Conservation (phyloP, 2,329 filamentous ascomycete species). For the Fusarium drepaniforme region DNA sequence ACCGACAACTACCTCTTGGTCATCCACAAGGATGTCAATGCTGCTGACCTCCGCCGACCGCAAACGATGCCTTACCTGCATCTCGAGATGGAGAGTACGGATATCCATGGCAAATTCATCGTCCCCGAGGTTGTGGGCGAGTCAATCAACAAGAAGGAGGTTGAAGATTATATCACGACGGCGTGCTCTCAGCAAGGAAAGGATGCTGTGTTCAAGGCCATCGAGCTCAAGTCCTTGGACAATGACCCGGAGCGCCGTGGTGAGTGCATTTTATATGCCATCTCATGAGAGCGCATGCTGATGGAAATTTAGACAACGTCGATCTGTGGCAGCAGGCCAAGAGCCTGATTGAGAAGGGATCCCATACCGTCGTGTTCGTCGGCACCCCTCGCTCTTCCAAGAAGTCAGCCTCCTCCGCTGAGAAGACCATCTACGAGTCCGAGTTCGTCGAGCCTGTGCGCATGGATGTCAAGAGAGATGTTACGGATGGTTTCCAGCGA, state of each 20-base stretch:
- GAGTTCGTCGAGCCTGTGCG: slow-evolving; percentile 73
- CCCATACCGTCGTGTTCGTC: slow-evolving; percentile 82
- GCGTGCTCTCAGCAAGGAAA: slow-evolving; percentile 58
- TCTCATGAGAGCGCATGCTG: neutral
- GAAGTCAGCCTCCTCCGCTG: slow-evolving; percentile 19
- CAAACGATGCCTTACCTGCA: slow-evolving; percentile 66
- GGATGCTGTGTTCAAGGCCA: slow-evolving; percentile 55
- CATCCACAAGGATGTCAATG: slow-evolving; percentile 79
- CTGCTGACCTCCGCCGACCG: slow-evolving; percentile 72
- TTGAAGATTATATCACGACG: slow-evolving; percentile 59
- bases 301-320: slow-evolving; percentile 18
- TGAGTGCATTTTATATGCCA: slow-evolving; percentile 44
- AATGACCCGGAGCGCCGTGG: slow-evolving; percentile 60
- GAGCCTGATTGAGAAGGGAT: slow-evolving; percentile 47
- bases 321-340: slow-evolving; percentile 19
- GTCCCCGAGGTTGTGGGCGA: slow-evolving; percentile 70
- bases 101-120: slow-evolving; percentile 56
- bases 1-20: slow-evolving; percentile 83
- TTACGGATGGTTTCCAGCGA: slow-evolving; percentile 44
- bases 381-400: slow-evolving; percentile 64
- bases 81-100: slow-evolving; percentile 51
- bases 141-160: slow-evolving; percentile 53
- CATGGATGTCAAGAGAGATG: slow-evolving; percentile 78
- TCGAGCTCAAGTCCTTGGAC: slow-evolving; percentile 58
- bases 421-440: slow-evolving; percentile 70